These are phyloP conservation scores for Aspergillus flavus DNA, from an alignment of 2,329 filamentous ascomycete species.

Conservation along the genomic window DNA sequence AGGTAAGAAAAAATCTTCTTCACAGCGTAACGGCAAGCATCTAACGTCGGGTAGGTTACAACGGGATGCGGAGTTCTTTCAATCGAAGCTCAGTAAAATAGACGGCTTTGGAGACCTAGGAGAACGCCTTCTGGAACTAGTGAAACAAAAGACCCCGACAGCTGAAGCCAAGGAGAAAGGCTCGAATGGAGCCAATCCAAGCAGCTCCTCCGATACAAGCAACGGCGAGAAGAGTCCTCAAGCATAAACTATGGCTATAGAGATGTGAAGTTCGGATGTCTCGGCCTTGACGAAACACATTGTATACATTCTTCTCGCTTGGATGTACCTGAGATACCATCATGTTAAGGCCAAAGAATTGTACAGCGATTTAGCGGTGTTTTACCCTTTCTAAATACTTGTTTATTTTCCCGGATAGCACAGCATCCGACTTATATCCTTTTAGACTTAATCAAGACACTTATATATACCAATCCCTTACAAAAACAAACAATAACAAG, in stretches of 20 bases:
- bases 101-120: constrained; percentile 78
- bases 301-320: constrained; percentile 6
- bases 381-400: background rate
- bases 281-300: background rate
- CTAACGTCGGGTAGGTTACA: constrained; percentile 62
- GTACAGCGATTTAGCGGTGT: constrained; percentile 12
- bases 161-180: constrained; percentile 12
- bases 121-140: constrained; percentile 62
- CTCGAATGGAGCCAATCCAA: background rate
- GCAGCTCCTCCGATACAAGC: constrained; percentile 3
- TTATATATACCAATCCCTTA: background rate
- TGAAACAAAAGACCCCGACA: constrained; percentile 41
- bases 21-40: background rate
- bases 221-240: constrained; percentile 2
- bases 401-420: constrained; percentile 6
- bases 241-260: background rate
- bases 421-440: constrained; percentile 1
- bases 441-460: constrained; percentile 8
- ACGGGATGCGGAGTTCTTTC: constrained; percentile 73
- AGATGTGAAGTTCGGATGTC: background rate
- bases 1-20: constrained; percentile 57
- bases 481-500: background rate
- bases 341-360: background rate
- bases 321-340: background rate
- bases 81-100: constrained; percentile 71